Percentiles rank a stretch among this genome's conserved stretches.
Conservation (phyloP, 2,329 filamentous ascomycete species). For the Diaporthe capsici region DNA sequence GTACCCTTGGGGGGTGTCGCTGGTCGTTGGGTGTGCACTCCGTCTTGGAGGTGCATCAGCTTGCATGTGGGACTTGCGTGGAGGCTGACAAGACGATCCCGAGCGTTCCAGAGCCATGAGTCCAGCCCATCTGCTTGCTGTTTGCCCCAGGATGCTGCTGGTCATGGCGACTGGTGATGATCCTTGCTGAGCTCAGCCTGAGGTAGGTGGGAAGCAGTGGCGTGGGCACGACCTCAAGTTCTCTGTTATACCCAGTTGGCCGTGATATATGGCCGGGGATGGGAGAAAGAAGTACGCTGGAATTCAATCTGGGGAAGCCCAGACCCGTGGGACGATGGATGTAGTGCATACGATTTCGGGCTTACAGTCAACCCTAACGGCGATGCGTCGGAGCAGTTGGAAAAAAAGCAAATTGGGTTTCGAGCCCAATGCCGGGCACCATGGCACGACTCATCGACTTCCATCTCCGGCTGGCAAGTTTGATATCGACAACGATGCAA, state of each 20-base stretch:
- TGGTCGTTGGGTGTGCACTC: slow-evolving; percentile 28
- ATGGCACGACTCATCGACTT: slow-evolving; percentile 5
- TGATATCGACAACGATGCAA: slow-evolving; percentile 3
- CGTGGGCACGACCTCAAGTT: not conserved
- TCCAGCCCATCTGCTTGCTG: slow-evolving; percentile 17
- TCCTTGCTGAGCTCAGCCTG: slow-evolving; percentile 29
- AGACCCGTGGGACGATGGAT: not conserved
- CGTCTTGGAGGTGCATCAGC: slow-evolving; percentile 37
- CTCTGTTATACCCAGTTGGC: not conserved
- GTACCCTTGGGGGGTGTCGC: not conserved
- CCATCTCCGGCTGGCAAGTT: slow-evolving; percentile 15
- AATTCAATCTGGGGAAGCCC: slow-evolving; percentile 1
- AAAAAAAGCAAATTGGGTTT: slow-evolving; percentile 28
- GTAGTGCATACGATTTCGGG: not conserved
- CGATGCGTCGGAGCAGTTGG: not conserved
- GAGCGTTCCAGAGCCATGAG: slow-evolving; percentile 34
- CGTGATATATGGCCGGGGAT: not conserved
- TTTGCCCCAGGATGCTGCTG: not conserved
- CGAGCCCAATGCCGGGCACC: slow-evolving; percentile 5
- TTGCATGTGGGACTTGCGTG: slow-evolving; percentile 36
- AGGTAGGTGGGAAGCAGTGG: not conserved
- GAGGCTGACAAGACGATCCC: slow-evolving; percentile 39
- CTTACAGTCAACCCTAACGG: not conserved
- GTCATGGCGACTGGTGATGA: slow-evolving; percentile 2
- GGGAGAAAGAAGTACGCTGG: not conserved